Evolutionary conservation across 2,329 filamentous ascomycete species (phyloP).

Genomic region (Elsinoe fawcettii): DNA sequence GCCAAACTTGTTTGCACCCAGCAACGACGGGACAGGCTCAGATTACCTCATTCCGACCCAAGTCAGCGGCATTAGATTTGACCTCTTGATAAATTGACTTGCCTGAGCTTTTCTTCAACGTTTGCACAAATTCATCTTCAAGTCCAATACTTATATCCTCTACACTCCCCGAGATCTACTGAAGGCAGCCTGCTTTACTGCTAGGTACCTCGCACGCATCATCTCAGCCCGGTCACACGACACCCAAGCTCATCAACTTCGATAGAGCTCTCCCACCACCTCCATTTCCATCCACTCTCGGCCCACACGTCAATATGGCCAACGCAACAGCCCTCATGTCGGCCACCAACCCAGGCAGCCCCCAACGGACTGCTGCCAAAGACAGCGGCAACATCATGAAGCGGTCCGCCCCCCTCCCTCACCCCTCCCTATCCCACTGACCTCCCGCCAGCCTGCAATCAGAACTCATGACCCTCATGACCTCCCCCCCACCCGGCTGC

Average conservation of each 20-base stretch:
- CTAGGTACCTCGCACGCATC: not conserved
- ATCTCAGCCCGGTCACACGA: not conserved
- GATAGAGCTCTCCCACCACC: not conserved
- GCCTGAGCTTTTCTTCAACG: not conserved
- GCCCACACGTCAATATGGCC: conserved; percentile 25
- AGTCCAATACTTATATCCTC: not conserved
- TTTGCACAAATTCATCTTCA: not conserved
- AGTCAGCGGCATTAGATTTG: not conserved
- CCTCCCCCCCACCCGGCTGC: conserved; percentile 82
- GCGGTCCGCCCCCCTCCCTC: conserved; percentile 30
- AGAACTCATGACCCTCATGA: conserved; percentile 98
- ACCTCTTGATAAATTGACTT: conserved; percentile 1
- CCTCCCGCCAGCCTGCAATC: conserved; percentile 68
- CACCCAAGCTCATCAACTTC: not conserved
- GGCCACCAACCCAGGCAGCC: conserved; percentile 25
- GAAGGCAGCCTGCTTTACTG: conserved; percentile 6
- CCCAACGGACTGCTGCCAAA: conserved; percentile 25
- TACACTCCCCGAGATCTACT: not conserved
- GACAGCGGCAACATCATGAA: conserved; percentile 41
- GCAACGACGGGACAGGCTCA: not conserved
- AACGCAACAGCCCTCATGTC: conserved; percentile 26
- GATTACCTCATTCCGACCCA: conserved; percentile 14
- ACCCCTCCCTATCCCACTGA: conserved; percentile 9
- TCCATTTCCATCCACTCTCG: not conserved
- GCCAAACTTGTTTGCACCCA: conserved; percentile 1